A percentile compares a stretch with the other conserved stretches of the same genome.
These are phyloP conservation scores for Chaetomium fimeti DNA, from an alignment of 495 filamentous ascomycete species.

Conservation along the genomic window DNA sequence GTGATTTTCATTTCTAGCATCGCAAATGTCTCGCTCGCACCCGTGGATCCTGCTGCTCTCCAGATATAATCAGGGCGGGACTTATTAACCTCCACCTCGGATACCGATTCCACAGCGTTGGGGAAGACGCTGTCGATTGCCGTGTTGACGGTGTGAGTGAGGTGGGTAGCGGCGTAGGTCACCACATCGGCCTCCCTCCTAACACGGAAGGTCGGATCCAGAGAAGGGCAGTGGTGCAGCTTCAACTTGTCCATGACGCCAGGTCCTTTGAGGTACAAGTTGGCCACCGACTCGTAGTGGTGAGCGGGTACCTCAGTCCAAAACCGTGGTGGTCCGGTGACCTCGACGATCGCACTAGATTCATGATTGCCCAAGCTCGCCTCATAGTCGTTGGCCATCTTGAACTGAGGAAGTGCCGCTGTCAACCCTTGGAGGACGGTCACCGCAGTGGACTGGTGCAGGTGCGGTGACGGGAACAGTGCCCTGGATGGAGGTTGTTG, in stretches of 20 bases:
- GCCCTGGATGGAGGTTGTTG: background rate
- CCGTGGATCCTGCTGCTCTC: background rate
- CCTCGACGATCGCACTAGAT: background rate
- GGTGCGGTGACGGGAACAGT: background rate
- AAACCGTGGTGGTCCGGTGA: background rate
- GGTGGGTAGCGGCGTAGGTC: background rate
- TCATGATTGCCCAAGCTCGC: background rate
- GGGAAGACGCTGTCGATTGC: background rate
- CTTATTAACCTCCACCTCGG: background rate
- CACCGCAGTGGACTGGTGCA: background rate
- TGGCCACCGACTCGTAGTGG: background rate
- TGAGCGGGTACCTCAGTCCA: background rate
- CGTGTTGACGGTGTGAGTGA: background rate
- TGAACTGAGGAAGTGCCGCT: background rate
- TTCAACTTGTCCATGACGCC: background rate
- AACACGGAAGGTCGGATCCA: conserved; percentile 1
- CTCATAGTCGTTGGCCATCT: background rate
- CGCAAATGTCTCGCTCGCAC: background rate
- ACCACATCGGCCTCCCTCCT: background rate
- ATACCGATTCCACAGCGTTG: background rate
- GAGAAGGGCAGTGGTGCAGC: background rate
- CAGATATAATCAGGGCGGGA: background rate
- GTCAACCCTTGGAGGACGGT: background rate
- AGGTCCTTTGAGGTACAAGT: background rate
- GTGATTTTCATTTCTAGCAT: background rate